Evolutionary conservation across 805 yeast genomes (phyloP).

Genomic region (Ogataea neopini): DNA sequence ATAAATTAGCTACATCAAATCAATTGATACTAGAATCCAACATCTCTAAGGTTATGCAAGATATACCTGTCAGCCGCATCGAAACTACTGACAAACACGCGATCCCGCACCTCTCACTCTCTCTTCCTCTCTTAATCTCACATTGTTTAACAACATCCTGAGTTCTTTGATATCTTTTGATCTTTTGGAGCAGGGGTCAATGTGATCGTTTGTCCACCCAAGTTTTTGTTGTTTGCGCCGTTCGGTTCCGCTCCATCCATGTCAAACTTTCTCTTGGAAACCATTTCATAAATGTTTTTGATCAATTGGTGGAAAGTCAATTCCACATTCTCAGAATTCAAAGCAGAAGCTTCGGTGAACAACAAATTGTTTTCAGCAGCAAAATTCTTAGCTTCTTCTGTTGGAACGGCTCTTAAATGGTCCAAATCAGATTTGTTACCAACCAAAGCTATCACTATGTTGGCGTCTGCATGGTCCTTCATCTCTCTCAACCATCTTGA

Average conservation of each 20-base stretch:
- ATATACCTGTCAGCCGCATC: constrained; percentile 3
- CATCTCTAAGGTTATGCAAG: constrained; percentile 2
- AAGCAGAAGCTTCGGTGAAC: constrained; percentile 95
- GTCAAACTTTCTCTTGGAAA: constrained; percentile 89
- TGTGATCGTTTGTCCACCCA: constrained; percentile 84
- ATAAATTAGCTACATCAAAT: constrained; percentile 7
- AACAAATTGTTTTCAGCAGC: constrained; percentile 89
- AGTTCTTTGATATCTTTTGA: constrained; percentile 56
- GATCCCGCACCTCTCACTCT: neutral
- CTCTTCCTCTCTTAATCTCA: neutral
- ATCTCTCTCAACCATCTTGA: constrained; percentile 89
- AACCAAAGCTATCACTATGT: constrained; percentile 90
- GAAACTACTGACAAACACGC: neutral
- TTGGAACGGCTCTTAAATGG: constrained; percentile 94
- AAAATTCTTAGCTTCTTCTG: constrained; percentile 94
- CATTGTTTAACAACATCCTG: constrained; percentile 65
- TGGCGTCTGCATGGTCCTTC: constrained; percentile 89
- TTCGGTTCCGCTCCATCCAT: constrained; percentile 62
- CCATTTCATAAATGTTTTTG: constrained; percentile 92
- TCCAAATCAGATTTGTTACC: constrained; percentile 91
- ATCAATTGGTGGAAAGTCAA: constrained; percentile 90
- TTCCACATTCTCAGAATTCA: constrained; percentile 93
- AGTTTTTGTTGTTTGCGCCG: constrained; percentile 48
- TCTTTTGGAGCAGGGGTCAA: constrained; percentile 93
- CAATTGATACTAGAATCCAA: constrained; percentile 3